phyloP scores from a whole-genome alignment of 176 grass and related monocot genomes.

The Avena insularis region DNA sequence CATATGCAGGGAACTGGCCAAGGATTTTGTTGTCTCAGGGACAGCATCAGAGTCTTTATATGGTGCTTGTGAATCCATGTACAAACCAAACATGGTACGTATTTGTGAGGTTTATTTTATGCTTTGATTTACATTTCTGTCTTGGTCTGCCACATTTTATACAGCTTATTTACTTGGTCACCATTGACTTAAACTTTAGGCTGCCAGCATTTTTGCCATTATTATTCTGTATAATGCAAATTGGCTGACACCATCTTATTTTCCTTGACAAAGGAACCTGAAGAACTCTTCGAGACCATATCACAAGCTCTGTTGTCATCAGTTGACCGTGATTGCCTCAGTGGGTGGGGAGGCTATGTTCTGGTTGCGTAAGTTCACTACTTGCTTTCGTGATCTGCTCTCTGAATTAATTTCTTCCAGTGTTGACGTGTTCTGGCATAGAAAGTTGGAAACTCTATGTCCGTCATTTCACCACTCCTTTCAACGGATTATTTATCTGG shows the following conservation, averaged over 20 bases:
- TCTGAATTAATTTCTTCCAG: not conserved
- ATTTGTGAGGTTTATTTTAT: not conserved
- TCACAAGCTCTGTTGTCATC: conserved; percentile 91
- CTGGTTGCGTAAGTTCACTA: conserved; percentile 82
- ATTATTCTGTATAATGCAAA: conserved; percentile 1
- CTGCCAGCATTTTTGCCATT: not conserved
- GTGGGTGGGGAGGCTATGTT: conserved; percentile 95
- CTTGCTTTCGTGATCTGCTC: not conserved
- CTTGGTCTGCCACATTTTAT: not conserved
- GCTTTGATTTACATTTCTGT: not conserved
- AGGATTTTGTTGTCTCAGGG: conserved; percentile 99
- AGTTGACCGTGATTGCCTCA: conserved; percentile 92
- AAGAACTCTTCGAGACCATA: conserved; percentile 95
- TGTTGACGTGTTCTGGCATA: not conserved
- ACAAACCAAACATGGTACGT: conserved; percentile 97
- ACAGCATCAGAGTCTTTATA: conserved; percentile 93
- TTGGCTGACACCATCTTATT: not conserved
- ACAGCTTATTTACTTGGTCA: not conserved
- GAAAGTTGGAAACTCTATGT: no score
- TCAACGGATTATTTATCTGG: not conserved
- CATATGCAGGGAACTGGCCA: conserved; percentile 84
- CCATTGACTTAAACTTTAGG: not conserved
- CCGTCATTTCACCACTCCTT: not conserved
- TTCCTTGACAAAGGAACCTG: conserved; percentile 71
- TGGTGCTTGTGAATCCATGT: conserved; percentile 99